Evolutionary conservation across 1,284 basidiomycete species (phyloP), one percentile per base, ranked within the genome.

Genomic region (Sparassis latifolia): DNA sequence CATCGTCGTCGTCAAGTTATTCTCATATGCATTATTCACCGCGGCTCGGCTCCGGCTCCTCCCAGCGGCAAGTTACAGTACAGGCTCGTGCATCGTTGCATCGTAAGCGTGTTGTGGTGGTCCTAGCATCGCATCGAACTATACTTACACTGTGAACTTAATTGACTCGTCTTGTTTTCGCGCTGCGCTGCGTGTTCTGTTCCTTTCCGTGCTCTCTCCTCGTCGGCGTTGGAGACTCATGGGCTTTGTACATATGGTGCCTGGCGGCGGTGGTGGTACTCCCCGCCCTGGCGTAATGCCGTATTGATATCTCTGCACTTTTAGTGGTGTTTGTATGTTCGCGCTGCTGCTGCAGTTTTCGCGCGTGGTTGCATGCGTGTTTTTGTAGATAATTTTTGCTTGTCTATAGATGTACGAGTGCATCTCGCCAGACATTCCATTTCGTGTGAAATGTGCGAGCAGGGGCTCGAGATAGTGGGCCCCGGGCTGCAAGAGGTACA

Each of bases 331-430:
- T 30, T 48, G 31, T 27, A 44, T 38, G 10, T 49, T 35, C 37
- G 33, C 52, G 42, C 37, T 37, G 31, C 45, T 48, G 39, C 29
- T 39, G 33, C 20, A 44, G 47, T 9, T 20, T 20, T 20, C 20
- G 20, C 20, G 20, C 35, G 35, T 37, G 35, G 6, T 39, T 49
- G 44, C 37, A 45, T 53, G 51, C 55, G 58, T 57, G 55, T 55
- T 49, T 44, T 49, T 52, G 39, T 55, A 55, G 57, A 53, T 42
- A 49, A 43, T 47, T 58, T 60, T 62, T 53, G 53, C 48, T 59
- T 60, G 58, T 58, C 61, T 62, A 58, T 60, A 58, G 48, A 58
- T 58, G 44, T 60, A 37, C 35, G 35, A 37, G 20, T 20, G 20
- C 20, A 20, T 20, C 20, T 20, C 20, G 20, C 20, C 20, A 20